Percentiles rank a stretch among this genome's conserved stretches.
Evolutionary conservation across 2,329 filamentous ascomycete genomes (phyloP).

Genomic region (Fusarium oxysporum): DNA sequence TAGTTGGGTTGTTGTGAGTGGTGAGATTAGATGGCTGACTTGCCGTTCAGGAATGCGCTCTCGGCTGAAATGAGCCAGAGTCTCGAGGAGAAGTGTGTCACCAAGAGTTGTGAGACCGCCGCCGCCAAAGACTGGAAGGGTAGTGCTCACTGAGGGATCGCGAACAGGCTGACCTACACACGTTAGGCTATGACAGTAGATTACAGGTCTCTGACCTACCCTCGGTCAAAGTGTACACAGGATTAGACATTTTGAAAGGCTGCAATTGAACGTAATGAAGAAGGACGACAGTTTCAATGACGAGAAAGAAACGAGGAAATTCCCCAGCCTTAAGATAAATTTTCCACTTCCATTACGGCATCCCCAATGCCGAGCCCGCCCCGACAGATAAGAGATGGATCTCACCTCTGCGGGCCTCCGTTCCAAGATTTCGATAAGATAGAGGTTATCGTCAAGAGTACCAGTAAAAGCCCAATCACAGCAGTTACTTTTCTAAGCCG

Average conservation of each 20-base stretch:
- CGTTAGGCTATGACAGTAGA: not conserved
- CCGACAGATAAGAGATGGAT: conserved; percentile 10
- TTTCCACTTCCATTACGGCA: not conserved
- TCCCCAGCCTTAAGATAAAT: not conserved
- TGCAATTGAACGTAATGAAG: not conserved
- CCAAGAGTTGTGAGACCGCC: conserved; percentile 15
- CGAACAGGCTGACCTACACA: conserved; percentile 6
- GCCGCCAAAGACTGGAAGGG: conserved; percentile 5
- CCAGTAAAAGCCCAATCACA: not conserved
- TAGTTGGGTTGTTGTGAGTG: not conserved
- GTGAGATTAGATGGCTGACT: fast-evolving
- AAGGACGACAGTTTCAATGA: not conserved
- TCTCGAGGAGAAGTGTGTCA: conserved; percentile 11
- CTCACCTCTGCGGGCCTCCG: not conserved
- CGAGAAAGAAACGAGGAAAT: not conserved
- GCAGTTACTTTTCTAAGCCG: not conserved
- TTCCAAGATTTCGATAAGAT: conserved; percentile 3
- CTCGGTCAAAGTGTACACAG: conserved; percentile 12
- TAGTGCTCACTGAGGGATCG: conserved; percentile 19
- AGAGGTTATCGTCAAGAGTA: not conserved
- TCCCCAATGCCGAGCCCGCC: not conserved
- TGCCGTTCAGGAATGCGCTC: conserved; percentile 15
- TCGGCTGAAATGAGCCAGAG: conserved; percentile 11
- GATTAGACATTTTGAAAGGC: not conserved
- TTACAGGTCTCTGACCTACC: not conserved